Conservation (phyloP, 805 yeast genomes). For the Starmerella vitae region DNA sequence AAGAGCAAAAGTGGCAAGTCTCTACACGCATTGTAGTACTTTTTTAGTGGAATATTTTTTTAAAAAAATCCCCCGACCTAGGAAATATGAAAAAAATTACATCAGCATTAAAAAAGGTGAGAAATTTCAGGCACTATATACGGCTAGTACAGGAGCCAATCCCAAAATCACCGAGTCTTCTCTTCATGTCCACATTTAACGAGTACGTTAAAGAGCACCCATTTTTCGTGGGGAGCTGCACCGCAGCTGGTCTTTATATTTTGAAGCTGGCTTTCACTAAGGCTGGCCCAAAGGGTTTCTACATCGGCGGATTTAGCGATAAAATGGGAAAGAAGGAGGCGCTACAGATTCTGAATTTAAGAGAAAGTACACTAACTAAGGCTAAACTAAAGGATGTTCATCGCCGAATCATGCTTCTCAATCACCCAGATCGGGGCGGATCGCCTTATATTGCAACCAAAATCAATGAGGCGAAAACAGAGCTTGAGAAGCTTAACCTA, state of each 20-base stretch:
- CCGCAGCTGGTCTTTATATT: constrained; percentile 36
- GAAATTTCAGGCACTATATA: neutral
- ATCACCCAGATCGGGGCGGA: constrained; percentile 87
- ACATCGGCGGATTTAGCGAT: constrained; percentile 81
- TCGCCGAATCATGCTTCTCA: constrained; percentile 60
- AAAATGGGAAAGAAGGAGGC: constrained; percentile 89
- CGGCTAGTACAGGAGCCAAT: constrained; percentile 1
- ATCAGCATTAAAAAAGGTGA: neutral
- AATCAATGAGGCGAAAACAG: constrained; percentile 73
- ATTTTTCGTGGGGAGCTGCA: constrained; percentile 55
- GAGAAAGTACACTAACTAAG: constrained; percentile 29
- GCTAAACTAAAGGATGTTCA: constrained; percentile 51
- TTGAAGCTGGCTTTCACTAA: constrained; percentile 25
- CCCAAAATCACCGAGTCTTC: neutral
- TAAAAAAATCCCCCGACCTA: neutral
- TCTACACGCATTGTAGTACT: constrained; percentile 27
- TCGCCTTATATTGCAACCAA: constrained; percentile 69
- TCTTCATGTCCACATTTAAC: constrained; percentile 6
- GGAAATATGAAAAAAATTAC: neutral
- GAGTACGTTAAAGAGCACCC: constrained; percentile 45
- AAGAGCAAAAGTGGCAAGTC: constrained; percentile 92
- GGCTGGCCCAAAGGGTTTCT: constrained; percentile 52
- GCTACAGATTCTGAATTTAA: constrained; percentile 59
- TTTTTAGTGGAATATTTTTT: neutral
- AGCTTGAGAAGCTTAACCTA: constrained; percentile 43